Evolutionary conservation across 2,329 filamentous ascomycete genomes (phyloP), one percentile per base, ranked within the genome.

Genomic region (Aureobasidium sp.): DNA sequence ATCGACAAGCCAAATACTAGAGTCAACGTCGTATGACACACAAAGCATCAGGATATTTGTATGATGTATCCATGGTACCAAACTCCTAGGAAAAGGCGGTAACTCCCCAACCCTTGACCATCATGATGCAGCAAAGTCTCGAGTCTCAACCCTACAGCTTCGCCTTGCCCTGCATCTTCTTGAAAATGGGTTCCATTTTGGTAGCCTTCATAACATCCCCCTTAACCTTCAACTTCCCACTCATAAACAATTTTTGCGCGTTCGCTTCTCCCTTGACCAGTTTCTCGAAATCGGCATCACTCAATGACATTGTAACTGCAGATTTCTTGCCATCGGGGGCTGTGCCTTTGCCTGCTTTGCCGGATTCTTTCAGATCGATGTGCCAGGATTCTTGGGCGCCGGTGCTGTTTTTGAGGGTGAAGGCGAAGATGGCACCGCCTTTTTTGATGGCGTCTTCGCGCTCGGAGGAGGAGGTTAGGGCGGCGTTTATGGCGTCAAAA

Each of bases 141-240:
- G 16, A 41, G 44, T 9, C 27, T 21, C 13, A 9, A 8, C 4
- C 32, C 25, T 44, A 61, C 25, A 96, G 79, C 84, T 96, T 96
- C 68, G 90, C 84, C 82, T 90, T 89, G 70, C 79, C 81, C 80
- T 91, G 88, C 41, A 90, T 89, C 82, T 91, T 94, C 83, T 91
- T 91, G 67, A 96, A 79, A 70, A 97, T 88, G 44, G 91, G 89
- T 78, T 97, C 91, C 77, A 97, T 85, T 86, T 95, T 96, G 64
- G 92, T 97, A 41, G 94, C 89, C 85, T 97, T 97, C 93, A 97
- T 97, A 64, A 97, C 86, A 75, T 97, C 91, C 66, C 94, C 94
- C 85, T 91, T 95, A 74, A 97, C 85, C 89, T 97, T 99, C 73
- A 99, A 82, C 83, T 96, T 97, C 70, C 94, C 94, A n/a, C 85